A percentile compares a stretch with the other conserved stretches of the same genome.
phyloP scores from a whole-genome alignment of 139 green algal species.

The Chlorella sp. region DNA sequence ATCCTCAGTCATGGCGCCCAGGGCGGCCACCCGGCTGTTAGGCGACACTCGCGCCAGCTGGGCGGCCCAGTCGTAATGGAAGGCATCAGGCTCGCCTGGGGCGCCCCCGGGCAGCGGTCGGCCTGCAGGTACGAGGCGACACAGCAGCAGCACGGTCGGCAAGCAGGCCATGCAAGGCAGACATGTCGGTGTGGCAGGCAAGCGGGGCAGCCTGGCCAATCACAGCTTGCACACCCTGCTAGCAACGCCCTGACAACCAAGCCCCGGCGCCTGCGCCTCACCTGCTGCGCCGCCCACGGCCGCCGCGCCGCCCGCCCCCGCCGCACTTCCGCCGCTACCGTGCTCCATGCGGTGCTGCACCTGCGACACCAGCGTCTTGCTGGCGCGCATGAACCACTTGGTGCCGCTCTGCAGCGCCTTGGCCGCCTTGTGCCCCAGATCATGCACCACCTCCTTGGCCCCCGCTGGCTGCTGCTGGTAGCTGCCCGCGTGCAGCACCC shows the following conservation, averaged over 20 bases:
- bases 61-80: slow-evolving; percentile 51
- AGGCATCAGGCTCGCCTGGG: background rate
- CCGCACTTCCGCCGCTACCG: too few species aligned
- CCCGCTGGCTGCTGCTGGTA: background rate
- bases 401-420: slow-evolving; percentile 37
- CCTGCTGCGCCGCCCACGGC: background rate
- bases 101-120: background rate
- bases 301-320: background rate
- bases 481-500: background rate
- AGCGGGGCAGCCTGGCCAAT: too few species aligned
- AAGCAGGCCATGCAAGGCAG: too few species aligned
- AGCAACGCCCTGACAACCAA: background rate
- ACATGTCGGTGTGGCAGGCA: too few species aligned
- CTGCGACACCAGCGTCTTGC: slow-evolving; percentile 44
- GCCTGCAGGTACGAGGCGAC: background rate
- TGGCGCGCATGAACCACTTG: slow-evolving; percentile 46
- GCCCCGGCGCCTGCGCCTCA: background rate
- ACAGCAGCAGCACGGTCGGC: background rate
- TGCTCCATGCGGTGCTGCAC: slow-evolving; percentile 35
- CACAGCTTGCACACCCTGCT: too few species aligned
- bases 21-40: slow-evolving; percentile 14
- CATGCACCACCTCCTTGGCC: slow-evolving; percentile 18
- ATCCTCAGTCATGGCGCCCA: slow-evolving; percentile 51
- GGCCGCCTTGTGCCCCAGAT: slow-evolving; percentile 33
- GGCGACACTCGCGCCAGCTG: slow-evolving; percentile 41